A percentile compares a stretch with the other conserved stretches of the same genome.
Conservation (phyloP, 202 grass and related monocot species). For the Schoenoplectus triqueter region DNA sequence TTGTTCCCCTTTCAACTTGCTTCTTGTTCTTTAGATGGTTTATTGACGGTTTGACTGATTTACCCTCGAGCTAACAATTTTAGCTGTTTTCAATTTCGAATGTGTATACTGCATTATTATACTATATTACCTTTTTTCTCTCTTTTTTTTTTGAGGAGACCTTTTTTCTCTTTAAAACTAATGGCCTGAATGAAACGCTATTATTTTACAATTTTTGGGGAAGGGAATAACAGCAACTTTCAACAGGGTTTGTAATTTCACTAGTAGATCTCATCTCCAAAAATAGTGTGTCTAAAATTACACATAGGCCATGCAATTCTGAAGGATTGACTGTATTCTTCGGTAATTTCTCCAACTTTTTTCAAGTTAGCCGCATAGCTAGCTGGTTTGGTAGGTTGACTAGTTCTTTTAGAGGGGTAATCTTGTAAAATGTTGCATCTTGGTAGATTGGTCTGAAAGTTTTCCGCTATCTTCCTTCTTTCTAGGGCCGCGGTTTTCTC, state of each 20-base stretch:
- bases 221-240: background rate
- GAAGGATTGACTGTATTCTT: background rate
- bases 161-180: background rate
- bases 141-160: background rate
- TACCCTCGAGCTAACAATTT: background rate
- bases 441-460: constrained; percentile 29
- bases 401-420: constrained; percentile 6
- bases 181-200: background rate
- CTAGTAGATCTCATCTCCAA: background rate
- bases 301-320: background rate
- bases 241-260: background rate
- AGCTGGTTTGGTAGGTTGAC: constrained; percentile 29
- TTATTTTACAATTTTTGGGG: background rate
- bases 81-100: constrained; percentile 22
- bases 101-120: background rate
- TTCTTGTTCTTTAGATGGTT: background rate
- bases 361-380: background rate
- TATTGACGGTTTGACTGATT: background rate
- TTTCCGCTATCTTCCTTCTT: constrained; percentile 35
- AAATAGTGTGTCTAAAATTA: background rate
- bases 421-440: background rate
- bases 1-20: constrained; percentile 30
- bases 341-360: background rate
- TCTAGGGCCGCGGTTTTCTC: constrained; percentile 22
- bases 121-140: background rate